Evolutionary conservation across 2,329 filamentous ascomycete genomes (phyloP).

Genomic region (Beauveria australis): DNA sequence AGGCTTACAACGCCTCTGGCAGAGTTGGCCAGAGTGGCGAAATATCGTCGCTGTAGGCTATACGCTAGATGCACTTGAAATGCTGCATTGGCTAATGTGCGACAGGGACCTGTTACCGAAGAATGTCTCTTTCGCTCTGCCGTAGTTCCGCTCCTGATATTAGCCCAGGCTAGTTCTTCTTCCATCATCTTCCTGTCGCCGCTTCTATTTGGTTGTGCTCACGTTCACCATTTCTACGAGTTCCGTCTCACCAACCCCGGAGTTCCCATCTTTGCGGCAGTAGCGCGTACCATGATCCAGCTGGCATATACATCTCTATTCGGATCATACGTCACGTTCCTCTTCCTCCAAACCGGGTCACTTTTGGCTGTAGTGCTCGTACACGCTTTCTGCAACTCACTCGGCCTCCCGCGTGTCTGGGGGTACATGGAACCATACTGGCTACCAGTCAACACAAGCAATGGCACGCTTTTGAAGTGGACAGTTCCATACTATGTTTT

Average conservation of each 20-base stretch:
- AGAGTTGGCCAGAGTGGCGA: constrained; percentile 74
- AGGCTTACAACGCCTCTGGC: constrained; percentile 47
- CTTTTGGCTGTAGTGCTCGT: constrained; percentile 66
- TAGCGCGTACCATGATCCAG: constrained; percentile 71
- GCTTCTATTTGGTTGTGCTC: constrained; percentile 84
- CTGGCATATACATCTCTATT: constrained; percentile 88
- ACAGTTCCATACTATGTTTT: constrained; percentile 73
- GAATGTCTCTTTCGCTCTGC: constrained; percentile 89
- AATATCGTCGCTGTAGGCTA: constrained; percentile 73
- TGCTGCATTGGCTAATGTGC: neutral
- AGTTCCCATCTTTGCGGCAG: constrained; percentile 51
- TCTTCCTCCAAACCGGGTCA: constrained; percentile 79
- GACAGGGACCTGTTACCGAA: constrained; percentile 76
- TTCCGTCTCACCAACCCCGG: constrained; percentile 74
- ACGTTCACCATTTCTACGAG: constrained; percentile 94
- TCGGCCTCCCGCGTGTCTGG: constrained; percentile 82
- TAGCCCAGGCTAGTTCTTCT: constrained; percentile 49
- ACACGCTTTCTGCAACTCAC: constrained; percentile 87
- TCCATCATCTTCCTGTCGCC: constrained; percentile 74
- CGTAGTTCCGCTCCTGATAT: constrained; percentile 72
- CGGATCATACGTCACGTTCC: constrained; percentile 84
- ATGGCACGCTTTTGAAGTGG: constrained; percentile 39
- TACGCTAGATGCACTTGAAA: neutral
- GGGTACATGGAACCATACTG: constrained; percentile 58
- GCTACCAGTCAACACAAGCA: constrained; percentile 21